Conservation (phyloP, 768 basidiomycete genomes). For the Pleurotus eryngii region DNA sequence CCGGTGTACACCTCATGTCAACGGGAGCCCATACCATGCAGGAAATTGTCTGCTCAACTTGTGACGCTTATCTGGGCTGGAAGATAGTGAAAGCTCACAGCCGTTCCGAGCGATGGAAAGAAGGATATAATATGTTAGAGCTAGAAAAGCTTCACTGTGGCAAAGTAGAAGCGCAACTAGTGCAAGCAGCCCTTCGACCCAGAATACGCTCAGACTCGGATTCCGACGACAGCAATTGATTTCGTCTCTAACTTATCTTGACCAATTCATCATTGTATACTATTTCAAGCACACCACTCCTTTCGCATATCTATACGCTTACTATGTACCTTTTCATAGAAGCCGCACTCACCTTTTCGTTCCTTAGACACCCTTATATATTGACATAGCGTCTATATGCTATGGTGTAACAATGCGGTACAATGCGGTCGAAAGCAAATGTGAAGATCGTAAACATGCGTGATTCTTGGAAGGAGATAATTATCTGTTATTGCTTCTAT, state of each 20-base stretch:
- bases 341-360: background rate
- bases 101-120: conserved; percentile 59
- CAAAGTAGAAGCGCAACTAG: conserved; percentile 1
- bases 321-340: no score
- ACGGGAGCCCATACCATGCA: conserved; percentile 64
- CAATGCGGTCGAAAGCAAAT: conserved; percentile 5
- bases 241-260: background rate
- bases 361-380: background rate
- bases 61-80: conserved; percentile 57
- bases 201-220: conserved; percentile 29
- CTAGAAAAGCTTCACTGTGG: conserved; percentile 38
- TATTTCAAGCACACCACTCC: background rate
- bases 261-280: background rate
- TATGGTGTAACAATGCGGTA: conserved; percentile 2
- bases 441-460: background rate
- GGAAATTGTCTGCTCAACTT: conserved; percentile 48
- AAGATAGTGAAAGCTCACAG: conserved; percentile 59
- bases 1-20: conserved; percentile 55
- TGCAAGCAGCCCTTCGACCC: conserved; percentile 6
- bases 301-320: no score
- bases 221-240: conserved; percentile 26
- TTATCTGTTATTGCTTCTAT: background rate
- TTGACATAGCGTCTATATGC: background rate
- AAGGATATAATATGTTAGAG: conserved; percentile 56
- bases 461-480: background rate